A percentile compares a stretch with the other conserved stretches of the same genome.
phyloP scores from a whole-genome alignment of 2,329 filamentous ascomycete genomes.

The Nigrospora oryzae region DNA sequence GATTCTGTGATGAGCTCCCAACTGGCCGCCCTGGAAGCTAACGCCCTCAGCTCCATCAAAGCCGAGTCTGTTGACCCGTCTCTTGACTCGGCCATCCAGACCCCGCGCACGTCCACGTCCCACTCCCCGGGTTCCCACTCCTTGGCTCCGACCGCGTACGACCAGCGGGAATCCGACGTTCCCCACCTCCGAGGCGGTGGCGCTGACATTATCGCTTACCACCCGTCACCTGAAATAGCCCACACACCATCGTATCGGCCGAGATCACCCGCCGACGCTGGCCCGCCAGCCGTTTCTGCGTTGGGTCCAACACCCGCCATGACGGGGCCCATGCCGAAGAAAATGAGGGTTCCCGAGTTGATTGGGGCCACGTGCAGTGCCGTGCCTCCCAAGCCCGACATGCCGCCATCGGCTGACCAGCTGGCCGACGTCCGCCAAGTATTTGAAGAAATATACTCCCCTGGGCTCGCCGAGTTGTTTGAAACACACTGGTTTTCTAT shows the following conservation, averaged over 20 bases:
- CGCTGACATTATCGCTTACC: too few species aligned
- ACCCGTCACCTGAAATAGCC: too few species aligned
- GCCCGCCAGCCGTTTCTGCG: too few species aligned
- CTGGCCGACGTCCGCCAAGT: constrained; percentile 62
- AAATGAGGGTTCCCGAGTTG: constrained; percentile 67
- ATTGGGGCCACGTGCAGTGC: constrained; percentile 50
- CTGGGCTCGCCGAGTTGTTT: constrained; percentile 65
- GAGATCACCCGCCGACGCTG: too few species aligned
- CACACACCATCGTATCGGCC: too few species aligned
- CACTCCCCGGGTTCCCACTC: constrained; percentile 18
- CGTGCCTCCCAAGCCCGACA: constrained; percentile 44
- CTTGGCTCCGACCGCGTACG: constrained; percentile 13
- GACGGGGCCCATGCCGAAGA: constrained; percentile 20
- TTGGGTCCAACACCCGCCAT: too few species aligned
- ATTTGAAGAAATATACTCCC: constrained; percentile 69
- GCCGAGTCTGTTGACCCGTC: constrained; percentile 47
- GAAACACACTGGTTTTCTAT: constrained; percentile 76
- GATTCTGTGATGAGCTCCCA: too few species aligned
- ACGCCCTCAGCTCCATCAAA: too few species aligned
- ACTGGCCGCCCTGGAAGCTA: too few species aligned
- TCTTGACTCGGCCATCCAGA: constrained; percentile 37
- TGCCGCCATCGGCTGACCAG: constrained; percentile 40
- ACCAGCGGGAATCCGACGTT: constrained; percentile 19
- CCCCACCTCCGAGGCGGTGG: constrained; percentile 43
- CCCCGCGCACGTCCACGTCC: constrained; percentile 26